These are phyloP conservation scores for Helianthus annuus DNA, from an alignment of 129 eudicot species.

Conservation along the genomic window DNA sequence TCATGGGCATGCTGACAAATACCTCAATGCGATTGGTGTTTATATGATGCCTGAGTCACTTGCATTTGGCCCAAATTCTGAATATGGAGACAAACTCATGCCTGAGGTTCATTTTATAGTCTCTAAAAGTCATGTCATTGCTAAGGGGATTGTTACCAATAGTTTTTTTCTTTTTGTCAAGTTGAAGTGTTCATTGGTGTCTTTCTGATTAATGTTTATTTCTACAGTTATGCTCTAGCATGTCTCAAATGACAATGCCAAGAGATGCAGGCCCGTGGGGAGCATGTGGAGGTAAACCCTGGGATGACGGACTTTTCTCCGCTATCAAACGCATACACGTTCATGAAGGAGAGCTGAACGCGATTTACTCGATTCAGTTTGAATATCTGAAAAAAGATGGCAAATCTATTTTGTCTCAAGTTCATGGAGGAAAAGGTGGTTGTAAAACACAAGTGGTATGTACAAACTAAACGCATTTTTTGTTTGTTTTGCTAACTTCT, in stretches of 20 bases:
- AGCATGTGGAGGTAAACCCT: background rate
- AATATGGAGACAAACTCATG: background rate
- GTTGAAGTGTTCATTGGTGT: background rate
- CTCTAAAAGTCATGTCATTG: background rate
- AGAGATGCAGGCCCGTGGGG: background rate
- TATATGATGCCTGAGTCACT: background rate
- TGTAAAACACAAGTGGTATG: background rate
- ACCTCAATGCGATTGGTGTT: background rate
- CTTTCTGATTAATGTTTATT: background rate
- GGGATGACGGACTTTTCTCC: background rate
- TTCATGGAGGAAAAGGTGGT: background rate
- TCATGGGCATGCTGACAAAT: background rate
- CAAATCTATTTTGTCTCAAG: background rate
- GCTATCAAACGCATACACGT: too few relatives aligned
- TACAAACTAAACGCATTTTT: background rate
- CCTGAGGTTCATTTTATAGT: background rate
- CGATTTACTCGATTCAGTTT: background rate
- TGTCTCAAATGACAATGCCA: background rate
- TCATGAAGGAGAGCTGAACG: background rate
- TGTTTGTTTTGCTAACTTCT: background rate
- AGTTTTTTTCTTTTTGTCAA: background rate
- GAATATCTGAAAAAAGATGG: background rate
- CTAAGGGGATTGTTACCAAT: background rate
- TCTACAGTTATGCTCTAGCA: background rate
- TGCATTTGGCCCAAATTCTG: background rate